Conservation (phyloP, 129 eudicot genomes). For the Deinandra increscens region DNA sequence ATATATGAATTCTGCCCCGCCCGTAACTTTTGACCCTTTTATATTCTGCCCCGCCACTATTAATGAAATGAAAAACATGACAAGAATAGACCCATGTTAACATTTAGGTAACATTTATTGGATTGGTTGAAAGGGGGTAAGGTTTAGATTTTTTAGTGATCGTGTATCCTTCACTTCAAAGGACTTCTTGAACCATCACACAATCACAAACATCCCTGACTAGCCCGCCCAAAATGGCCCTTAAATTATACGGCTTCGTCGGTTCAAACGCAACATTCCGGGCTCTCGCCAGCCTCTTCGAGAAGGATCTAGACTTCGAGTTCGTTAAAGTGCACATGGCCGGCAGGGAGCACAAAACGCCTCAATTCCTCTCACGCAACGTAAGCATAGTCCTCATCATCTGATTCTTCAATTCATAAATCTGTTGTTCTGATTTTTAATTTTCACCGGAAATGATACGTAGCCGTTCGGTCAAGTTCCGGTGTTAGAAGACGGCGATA, state of each 20-base stretch:
- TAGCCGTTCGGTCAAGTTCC: conserved; percentile 64
- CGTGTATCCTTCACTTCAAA: no score
- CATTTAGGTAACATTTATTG: no score
- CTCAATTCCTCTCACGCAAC: conserved; percentile 50
- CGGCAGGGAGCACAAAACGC: conserved; percentile 45
- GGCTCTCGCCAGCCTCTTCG: conserved; percentile 40
- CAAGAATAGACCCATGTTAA: no score
- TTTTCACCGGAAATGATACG: not conserved
- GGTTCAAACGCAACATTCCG: conserved; percentile 35
- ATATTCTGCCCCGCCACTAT: no score
- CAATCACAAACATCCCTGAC: not conserved
- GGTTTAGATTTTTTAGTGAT: no score
- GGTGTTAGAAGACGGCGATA: conserved; percentile 37
- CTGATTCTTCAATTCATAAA: not conserved
- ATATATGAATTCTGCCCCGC: no score
- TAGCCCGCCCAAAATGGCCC: conserved; percentile 20
- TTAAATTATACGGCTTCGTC: conserved; percentile 48
- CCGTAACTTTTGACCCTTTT: no score
- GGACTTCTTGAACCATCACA: not conserved
- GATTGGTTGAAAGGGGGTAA: no score
- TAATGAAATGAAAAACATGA: no score
- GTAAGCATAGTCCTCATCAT: conserved; percentile 26
- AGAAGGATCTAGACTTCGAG: conserved; percentile 51
- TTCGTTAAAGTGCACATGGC: conserved; percentile 37
- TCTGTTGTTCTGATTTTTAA: not conserved